A percentile compares a stretch with the other conserved stretches of the same genome.
phyloP scores from a whole-genome alignment of 441 rosid species.

The Croton laevigatus region DNA sequence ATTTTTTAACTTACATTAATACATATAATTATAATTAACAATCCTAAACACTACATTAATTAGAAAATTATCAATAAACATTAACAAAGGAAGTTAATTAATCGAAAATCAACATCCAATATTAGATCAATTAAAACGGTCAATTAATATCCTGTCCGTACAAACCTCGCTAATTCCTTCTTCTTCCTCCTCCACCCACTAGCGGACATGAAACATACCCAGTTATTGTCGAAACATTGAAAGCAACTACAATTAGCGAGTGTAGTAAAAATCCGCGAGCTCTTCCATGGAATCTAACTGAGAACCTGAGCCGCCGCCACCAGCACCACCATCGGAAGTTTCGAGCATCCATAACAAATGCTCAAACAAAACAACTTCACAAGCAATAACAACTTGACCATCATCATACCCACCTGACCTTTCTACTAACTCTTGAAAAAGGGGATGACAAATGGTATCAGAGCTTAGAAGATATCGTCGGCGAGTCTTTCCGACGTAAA shows the following conservation, averaged over 20 bases:
- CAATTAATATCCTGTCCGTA: slow-evolving; percentile 12
- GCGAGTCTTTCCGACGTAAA: slow-evolving; percentile 81
- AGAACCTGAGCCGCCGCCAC: slow-evolving; percentile 24
- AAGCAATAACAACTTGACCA: slow-evolving; percentile 51
- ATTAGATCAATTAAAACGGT: background rate
- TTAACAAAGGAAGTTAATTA: background rate
- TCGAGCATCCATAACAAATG: slow-evolving; percentile 92
- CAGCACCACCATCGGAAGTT: background rate
- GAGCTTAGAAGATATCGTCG: slow-evolving; percentile 60
- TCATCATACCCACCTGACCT: slow-evolving; percentile 37
- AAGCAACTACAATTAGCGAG: slow-evolving; percentile 41
- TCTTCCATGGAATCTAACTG: slow-evolving; percentile 66
- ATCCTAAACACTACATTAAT: background rate
- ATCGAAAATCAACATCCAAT: slow-evolving; percentile 5
- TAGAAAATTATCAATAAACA: background rate
- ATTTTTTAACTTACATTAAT: too few relatives aligned
- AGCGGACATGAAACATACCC: too few relatives aligned
- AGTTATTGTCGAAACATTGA: too few relatives aligned
- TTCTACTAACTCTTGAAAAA: slow-evolving; percentile 67
- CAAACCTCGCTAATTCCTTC: background rate
- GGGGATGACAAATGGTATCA: slow-evolving; percentile 60
- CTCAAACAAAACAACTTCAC: slow-evolving; percentile 90
- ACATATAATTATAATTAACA: background rate
- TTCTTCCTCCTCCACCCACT: background rate
- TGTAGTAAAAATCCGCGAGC: slow-evolving; percentile 58